These are phyloP conservation scores for Botrytis byssoidea DNA, from an alignment of 2,329 filamentous ascomycete genomes.

Conservation along the genomic window DNA sequence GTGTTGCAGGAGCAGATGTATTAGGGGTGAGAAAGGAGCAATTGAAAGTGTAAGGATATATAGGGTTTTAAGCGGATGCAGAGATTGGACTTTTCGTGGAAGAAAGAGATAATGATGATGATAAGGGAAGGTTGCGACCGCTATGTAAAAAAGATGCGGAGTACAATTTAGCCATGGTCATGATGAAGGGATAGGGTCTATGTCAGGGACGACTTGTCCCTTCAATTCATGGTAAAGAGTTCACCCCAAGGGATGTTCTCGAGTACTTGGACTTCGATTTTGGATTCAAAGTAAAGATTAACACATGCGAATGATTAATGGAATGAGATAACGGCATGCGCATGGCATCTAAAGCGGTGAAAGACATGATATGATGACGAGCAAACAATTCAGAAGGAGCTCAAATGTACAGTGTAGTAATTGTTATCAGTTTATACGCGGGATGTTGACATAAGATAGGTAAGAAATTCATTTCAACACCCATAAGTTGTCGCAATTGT, in stretches of 20 bases:
- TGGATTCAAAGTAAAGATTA: background rate
- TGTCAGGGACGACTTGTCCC: background rate
- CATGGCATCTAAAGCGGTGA: background rate
- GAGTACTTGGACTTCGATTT: background rate
- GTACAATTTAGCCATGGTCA: background rate
- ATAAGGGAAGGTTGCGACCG: background rate
- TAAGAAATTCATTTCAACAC: background rate
- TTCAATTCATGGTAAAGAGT: background rate
- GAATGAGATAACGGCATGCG: background rate
- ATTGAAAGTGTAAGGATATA: conserved; percentile 4
- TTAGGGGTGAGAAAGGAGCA: background rate
- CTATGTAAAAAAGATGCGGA: background rate
- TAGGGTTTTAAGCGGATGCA: background rate
- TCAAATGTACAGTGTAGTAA: background rate
- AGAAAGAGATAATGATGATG: background rate
- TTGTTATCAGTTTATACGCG: background rate
- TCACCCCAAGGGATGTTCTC: background rate
- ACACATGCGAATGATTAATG: conserved; percentile 7
- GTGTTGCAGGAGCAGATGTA: background rate
- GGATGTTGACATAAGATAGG: too few relatives aligned
- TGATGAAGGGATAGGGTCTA: background rate
- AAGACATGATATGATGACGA: background rate
- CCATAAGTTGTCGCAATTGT: background rate
- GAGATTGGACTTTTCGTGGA: background rate
- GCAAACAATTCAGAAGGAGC: background rate